These are phyloP conservation scores for Yarrowia deformans DNA, from an alignment of 805 yeast genomes.

Conservation along the genomic window DNA sequence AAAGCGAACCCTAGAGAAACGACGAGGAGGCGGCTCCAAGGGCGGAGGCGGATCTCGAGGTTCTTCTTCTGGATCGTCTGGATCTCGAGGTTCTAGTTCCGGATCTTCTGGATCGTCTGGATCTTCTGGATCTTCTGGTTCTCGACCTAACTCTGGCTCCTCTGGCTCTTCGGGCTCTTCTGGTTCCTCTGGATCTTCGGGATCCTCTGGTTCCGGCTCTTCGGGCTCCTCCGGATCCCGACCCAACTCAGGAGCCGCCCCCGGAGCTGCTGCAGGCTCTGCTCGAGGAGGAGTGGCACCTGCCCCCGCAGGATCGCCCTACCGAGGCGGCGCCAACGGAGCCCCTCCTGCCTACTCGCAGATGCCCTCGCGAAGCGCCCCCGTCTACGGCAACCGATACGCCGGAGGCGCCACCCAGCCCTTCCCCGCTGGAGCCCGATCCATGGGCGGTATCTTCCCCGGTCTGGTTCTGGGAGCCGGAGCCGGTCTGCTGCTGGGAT, in stretches of 20 bases:
- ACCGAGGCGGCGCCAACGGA: conserved; percentile 22
- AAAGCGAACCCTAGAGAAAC: conserved; percentile 15
- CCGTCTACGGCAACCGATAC: conserved; percentile 39
- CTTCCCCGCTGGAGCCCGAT: conserved; percentile 40
- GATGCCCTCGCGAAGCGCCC: conserved; percentile 35
- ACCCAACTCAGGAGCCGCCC: conserved; percentile 18
- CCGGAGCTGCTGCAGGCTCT: conserved; percentile 5
- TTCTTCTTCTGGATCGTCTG: conserved; percentile 18
- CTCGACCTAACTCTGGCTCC: conserved; percentile 12
- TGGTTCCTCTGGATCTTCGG: conserved; percentile 28
- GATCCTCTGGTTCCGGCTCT: conserved; percentile 27
- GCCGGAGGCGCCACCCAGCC: conserved; percentile 41
- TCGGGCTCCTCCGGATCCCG: conserved; percentile 32
- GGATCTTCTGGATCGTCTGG: conserved; percentile 7
- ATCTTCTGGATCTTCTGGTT: conserved; percentile 21
- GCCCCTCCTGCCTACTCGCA: conserved; percentile 36
- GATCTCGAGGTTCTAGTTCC: too few relatives aligned
- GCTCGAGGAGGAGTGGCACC: conserved; percentile 31
- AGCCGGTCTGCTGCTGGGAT: conserved; percentile 25
- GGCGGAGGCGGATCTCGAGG: conserved; percentile 25
- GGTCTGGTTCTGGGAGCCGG: conserved; percentile 39
- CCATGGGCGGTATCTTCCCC: conserved; percentile 40
- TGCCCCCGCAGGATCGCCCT: conserved; percentile 27
- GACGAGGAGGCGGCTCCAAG: conserved; percentile 35
- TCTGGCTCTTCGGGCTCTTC: conserved; percentile 20